Conservation (phyloP, 768 basidiomycete genomes). For the Tephrocybe sp. region DNA sequence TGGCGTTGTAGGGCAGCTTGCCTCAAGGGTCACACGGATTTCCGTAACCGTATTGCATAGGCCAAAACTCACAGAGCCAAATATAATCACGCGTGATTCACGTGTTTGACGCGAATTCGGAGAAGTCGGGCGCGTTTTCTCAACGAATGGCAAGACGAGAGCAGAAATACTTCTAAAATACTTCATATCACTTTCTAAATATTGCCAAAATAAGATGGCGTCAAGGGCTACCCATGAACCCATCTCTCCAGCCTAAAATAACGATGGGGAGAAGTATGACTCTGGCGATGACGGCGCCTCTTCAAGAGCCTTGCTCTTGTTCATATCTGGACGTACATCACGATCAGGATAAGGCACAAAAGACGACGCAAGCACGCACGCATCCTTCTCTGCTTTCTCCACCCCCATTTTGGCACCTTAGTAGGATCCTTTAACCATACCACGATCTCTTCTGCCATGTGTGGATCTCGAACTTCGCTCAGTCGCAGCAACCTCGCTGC, state of each 20-base stretch:
- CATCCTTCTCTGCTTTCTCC: slow-evolving; percentile 38
- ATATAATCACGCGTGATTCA: neutral
- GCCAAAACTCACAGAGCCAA: slow-evolving; percentile 2
- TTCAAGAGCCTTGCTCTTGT: slow-evolving; percentile 9
- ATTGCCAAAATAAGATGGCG: neutral
- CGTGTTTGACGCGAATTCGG: neutral
- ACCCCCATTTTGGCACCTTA: slow-evolving; percentile 38
- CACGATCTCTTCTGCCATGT: slow-evolving; percentile 26
- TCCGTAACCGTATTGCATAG: too few species aligned
- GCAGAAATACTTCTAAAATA: too few species aligned
- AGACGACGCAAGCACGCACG: slow-evolving; percentile 24
- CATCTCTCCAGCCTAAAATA: slow-evolving; percentile 9
- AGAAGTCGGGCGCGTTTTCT: too few species aligned
- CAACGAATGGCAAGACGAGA: too few species aligned
- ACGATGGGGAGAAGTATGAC: slow-evolving; percentile 11
- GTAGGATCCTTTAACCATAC: slow-evolving; percentile 30
- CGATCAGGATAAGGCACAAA: neutral
- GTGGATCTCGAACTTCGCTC: slow-evolving; percentile 25
- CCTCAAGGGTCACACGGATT: too few species aligned
- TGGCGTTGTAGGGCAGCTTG: too few species aligned
- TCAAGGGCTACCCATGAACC: too few species aligned
- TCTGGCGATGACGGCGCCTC: slow-evolving; percentile 9
- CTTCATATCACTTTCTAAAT: neutral
- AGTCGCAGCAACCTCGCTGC: slow-evolving; percentile 29
- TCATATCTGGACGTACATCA: slow-evolving; percentile 1